Percentiles rank a stretch among this genome's conserved stretches.
phyloP scores from a whole-genome alignment of 768 basidiomycete genomes.

The Amanita thiersii region DNA sequence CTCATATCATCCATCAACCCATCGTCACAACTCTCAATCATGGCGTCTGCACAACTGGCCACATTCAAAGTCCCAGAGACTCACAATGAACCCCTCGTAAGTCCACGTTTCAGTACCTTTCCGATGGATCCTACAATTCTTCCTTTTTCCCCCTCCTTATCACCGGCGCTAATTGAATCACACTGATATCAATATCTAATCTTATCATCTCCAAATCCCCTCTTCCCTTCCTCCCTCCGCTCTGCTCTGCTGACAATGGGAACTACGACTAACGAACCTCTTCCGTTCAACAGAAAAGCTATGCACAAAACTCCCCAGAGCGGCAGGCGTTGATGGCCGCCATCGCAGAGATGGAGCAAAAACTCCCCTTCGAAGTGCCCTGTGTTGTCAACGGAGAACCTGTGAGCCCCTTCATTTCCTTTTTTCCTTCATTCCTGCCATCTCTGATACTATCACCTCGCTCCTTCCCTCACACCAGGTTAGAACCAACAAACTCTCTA shows the following conservation, averaged over 20 bases:
- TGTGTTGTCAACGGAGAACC: slow-evolving; percentile 87
- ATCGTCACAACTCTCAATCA: slow-evolving; percentile 23
- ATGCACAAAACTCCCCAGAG: slow-evolving; percentile 74
- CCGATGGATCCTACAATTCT: background rate
- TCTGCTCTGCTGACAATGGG: slow-evolving; percentile 2
- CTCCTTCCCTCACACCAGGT: slow-evolving; percentile 34
- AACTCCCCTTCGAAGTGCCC: slow-evolving; percentile 88
- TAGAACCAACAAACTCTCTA: slow-evolving; percentile 69
- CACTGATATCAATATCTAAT: background rate
- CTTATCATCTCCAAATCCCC: background rate
- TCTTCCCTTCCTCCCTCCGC: background rate
- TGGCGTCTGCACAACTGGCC: slow-evolving; percentile 73
- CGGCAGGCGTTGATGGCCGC: slow-evolving; percentile 66
- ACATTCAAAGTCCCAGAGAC: slow-evolving; percentile 78
- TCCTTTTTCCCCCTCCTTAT: too few relatives aligned
- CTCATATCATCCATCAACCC: slow-evolving; percentile 6
- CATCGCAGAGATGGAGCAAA: slow-evolving; percentile 69
- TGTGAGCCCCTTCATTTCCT: slow-evolving; percentile 16
- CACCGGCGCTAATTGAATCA: too few relatives aligned
- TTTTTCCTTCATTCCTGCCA: slow-evolving; percentile 1
- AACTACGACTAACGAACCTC: background rate
- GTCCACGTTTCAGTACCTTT: slow-evolving; percentile 12
- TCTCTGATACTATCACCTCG: background rate
- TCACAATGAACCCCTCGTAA: slow-evolving; percentile 92
- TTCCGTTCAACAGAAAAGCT: slow-evolving; percentile 45